Base-by-base conservation (phyloP, 1,139 yeast genomes). In the Blastobotrys ciferrii region DNA sequence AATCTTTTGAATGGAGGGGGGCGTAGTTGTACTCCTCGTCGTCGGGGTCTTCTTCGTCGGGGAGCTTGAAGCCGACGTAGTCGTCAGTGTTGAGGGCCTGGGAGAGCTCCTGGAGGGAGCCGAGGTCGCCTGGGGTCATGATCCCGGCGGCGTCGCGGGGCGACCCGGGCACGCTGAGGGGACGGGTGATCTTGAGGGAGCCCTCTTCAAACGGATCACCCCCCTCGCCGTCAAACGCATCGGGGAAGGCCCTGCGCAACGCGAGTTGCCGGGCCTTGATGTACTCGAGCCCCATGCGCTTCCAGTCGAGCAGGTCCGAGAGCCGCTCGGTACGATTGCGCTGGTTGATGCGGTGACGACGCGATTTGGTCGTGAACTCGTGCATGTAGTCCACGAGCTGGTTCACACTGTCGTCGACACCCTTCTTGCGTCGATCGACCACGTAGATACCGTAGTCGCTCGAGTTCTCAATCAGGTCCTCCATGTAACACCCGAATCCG, bases 401-500 rank as follows among this genome's bases (percentile, higher is more conserved):
- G 68, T 89, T 84, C 64, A 92, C 89, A 23, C 95, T 84, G 67
- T 92, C 98, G 63, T 92, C 97, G 44, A 92, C 92, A 3, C 89
- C 82, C 72, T 89, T 89, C 79, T 85, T 78, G 68, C 98, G 84
- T 67, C 98, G 81, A 70, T 92, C 98, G 47, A 91, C 97, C 58
- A 92, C 88, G 72, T 92, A 92, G 63, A 92, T 92, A 65, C 98
- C 98, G 64, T 92, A 92, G 70, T 92, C 98, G 54, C 87, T 80
- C 28, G 97, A 86, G 65, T 89, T 87, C 68, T 92, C 98, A 68
- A 92, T 91, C 61, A 92, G 76, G 66, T 92, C 97, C 70, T 92
- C 98, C 98, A 92, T 92, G 72, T 92, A 92, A 60, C 98, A 94
- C 48, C 98, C 98, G 66, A 92, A 92, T 1, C 98, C 98, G 6